Evolutionary conservation across 306 rosid genomes (phyloP).

Genomic region (Begonia peltatifolia): DNA sequence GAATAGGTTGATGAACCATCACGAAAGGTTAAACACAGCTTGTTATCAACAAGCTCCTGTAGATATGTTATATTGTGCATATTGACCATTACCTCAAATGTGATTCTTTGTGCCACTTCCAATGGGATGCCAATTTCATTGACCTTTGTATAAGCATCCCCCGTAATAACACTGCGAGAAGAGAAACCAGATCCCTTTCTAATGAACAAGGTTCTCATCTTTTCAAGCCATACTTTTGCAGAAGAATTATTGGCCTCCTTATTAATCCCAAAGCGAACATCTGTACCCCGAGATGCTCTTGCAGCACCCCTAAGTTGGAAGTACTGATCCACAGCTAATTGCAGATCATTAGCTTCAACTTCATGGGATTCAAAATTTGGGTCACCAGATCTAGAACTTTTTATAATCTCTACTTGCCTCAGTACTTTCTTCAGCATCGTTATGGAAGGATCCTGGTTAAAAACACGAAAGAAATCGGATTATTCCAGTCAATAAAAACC

Average conservation of each 20-base stretch:
- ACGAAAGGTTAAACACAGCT: constrained; percentile 52
- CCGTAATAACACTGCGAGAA: constrained; percentile 88
- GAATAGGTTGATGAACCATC: constrained; percentile 78
- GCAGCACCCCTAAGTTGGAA: constrained; percentile 75
- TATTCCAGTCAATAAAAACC: neutral
- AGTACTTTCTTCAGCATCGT: constrained; percentile 67
- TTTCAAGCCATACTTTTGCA: constrained; percentile 86
- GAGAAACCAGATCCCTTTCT: constrained; percentile 98
- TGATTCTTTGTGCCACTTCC: constrained; percentile 73
- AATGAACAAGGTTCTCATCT: constrained; percentile 76
- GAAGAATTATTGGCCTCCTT: constrained; percentile 56
- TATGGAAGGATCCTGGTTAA: constrained; percentile 71
- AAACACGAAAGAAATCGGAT: neutral
- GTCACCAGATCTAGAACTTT: constrained; percentile 64
- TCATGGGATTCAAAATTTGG: constrained; percentile 77
- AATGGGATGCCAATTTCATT: constrained; percentile 77
- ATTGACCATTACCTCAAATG: constrained; percentile 82
- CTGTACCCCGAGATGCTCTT: constrained; percentile 54
- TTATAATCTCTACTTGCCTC: constrained; percentile 52
- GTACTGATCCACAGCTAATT: constrained; percentile 50
- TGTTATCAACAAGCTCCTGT: constrained; percentile 71
- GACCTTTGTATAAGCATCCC: constrained; percentile 71
- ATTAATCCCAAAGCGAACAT: constrained; percentile 47
- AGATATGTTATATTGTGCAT: constrained; percentile 44
- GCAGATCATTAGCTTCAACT: constrained; percentile 79